Conservation (phyloP, 1,284 basidiomycete genomes). For the Malassezia obtusa region DNA sequence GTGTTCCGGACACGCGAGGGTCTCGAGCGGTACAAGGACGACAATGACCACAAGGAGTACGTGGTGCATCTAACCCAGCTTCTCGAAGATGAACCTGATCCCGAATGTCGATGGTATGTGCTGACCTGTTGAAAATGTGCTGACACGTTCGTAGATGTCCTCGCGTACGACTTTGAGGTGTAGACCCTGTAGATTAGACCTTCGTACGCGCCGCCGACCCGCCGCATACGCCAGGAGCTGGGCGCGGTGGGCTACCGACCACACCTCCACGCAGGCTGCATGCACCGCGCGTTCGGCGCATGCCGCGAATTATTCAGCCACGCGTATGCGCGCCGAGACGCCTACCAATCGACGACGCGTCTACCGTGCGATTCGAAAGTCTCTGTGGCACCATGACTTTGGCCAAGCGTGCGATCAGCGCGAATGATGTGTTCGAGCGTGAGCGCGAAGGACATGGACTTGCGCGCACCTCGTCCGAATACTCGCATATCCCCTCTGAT, state of each 20-base stretch:
- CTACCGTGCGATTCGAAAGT: too few species aligned
- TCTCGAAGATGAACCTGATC: slow-evolving; percentile 26
- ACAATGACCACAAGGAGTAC: slow-evolving; percentile 40
- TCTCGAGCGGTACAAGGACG: slow-evolving; percentile 34
- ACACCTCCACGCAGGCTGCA: neutral
- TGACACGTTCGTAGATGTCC: slow-evolving; percentile 15
- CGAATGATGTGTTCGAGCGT: slow-evolving; percentile 4
- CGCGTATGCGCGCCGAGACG: neutral
- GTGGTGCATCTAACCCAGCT: slow-evolving; percentile 21
- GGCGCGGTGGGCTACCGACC: neutral
- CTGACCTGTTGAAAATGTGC: neutral
- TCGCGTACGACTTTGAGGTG: slow-evolving; percentile 39
- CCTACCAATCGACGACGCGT: too few species aligned
- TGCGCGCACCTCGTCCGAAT: slow-evolving; percentile 8
- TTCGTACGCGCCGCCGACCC: neutral
- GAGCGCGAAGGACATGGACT: slow-evolving; percentile 1
- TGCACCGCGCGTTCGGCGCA: neutral
- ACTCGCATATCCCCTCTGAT: slow-evolving; percentile 10
- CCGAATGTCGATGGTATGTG: slow-evolving; percentile 28
- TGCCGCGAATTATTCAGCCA: neutral
- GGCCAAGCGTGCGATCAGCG: slow-evolving; percentile 12
- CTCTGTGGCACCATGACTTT: neutral
- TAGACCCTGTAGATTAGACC: slow-evolving; percentile 5
- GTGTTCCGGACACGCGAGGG: slow-evolving; percentile 27
- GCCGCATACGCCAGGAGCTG: neutral